phyloP scores from a whole-genome alignment of 495 filamentous ascomycete genomes.

The Lineolata rhizophorae region DNA sequence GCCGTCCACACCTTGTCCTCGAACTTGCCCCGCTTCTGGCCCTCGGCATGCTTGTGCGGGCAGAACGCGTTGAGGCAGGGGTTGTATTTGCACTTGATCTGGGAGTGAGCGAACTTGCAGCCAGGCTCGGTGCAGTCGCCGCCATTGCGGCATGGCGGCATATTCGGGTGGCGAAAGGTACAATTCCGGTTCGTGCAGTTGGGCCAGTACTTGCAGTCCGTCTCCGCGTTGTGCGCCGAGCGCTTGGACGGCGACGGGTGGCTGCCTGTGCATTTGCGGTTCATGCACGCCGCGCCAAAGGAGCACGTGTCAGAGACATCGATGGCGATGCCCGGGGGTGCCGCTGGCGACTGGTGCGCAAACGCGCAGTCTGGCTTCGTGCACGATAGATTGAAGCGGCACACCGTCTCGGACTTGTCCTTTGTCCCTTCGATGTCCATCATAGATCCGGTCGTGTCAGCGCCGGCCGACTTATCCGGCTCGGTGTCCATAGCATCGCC shows the following conservation, averaged over 20 bases:
- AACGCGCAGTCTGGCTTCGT: conserved; percentile 76
- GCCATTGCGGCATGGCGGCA: conserved; percentile 78
- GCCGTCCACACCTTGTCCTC: conserved; percentile 83
- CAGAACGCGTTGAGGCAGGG: conserved; percentile 75
- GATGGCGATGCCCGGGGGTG: conserved; percentile 55
- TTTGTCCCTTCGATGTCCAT: conserved; percentile 24
- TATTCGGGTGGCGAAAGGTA: conserved; percentile 62
- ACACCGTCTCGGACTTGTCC: conserved; percentile 30
- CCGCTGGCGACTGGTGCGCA: conserved; percentile 84
- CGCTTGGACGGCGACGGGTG: conserved; percentile 82
- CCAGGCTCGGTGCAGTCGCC: conserved; percentile 64
- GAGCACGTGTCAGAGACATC: conserved; percentile 64
- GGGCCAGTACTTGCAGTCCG: conserved; percentile 85
- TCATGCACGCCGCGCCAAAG: conserved; percentile 82
- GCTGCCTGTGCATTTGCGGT: conserved; percentile 73
- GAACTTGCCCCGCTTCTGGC: conserved; percentile 54
- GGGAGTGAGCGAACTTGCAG: conserved; percentile 77
- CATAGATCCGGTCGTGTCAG: too few relatives aligned
- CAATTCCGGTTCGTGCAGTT: conserved; percentile 73
- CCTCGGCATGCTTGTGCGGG: conserved; percentile 77
- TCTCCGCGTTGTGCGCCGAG: conserved; percentile 51
- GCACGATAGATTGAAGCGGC: conserved; percentile 75
- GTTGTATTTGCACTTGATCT: conserved; percentile 70
- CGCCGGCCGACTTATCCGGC: conserved; percentile 17
- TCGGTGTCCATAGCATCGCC: conserved; percentile 19